A percentile compares a stretch with the other conserved stretches of the same genome.
These are phyloP conservation scores for Beauveria asiatica DNA, from an alignment of 2,329 filamentous ascomycete species.

Conservation along the genomic window DNA sequence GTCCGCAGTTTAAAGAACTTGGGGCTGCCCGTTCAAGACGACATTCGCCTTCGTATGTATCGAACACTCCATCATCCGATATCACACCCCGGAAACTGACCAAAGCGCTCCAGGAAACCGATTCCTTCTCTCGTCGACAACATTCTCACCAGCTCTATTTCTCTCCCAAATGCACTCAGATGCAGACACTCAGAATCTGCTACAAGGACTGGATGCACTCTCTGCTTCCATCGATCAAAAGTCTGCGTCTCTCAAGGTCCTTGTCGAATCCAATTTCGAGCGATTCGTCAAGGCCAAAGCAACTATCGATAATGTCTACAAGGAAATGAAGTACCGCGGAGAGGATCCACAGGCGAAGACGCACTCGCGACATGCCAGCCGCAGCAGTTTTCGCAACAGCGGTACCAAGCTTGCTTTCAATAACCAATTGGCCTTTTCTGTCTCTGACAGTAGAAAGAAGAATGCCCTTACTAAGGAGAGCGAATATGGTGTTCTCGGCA, in stretches of 20 bases:
- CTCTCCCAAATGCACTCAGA: conserved; percentile 84
- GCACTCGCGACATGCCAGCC: conserved; percentile 61
- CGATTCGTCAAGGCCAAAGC: conserved; percentile 95
- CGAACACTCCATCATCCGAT: background rate
- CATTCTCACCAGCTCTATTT: conserved; percentile 87
- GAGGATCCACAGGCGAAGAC: conserved; percentile 38
- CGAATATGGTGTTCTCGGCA: conserved; percentile 79
- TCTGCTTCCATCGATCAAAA: conserved; percentile 95
- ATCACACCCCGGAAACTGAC: background rate
- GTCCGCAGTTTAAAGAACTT: conserved; percentile 68
- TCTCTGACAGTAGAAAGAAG: conserved; percentile 60
- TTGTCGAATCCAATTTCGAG: conserved; percentile 97
- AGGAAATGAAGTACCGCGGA: conserved; percentile 80
- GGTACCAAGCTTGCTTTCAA: conserved; percentile 26
- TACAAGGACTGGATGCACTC: conserved; percentile 75
- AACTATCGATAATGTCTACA: conserved; percentile 97
- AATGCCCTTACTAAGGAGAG: conserved; percentile 89
- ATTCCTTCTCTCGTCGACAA: conserved; percentile 90
- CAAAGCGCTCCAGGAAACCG: conserved; percentile 58
- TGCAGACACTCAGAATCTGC: conserved; percentile 72
- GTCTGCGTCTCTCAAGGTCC: conserved; percentile 87
- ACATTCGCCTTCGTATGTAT: conserved; percentile 61
- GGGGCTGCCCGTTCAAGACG: conserved; percentile 77
- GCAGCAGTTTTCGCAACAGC: conserved; percentile 54
- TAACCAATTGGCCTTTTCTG: conserved; percentile 29